phyloP scores from a whole-genome alignment of 352 stramenopile genomes.

The Phytophthora macrochlamydospora region DNA sequence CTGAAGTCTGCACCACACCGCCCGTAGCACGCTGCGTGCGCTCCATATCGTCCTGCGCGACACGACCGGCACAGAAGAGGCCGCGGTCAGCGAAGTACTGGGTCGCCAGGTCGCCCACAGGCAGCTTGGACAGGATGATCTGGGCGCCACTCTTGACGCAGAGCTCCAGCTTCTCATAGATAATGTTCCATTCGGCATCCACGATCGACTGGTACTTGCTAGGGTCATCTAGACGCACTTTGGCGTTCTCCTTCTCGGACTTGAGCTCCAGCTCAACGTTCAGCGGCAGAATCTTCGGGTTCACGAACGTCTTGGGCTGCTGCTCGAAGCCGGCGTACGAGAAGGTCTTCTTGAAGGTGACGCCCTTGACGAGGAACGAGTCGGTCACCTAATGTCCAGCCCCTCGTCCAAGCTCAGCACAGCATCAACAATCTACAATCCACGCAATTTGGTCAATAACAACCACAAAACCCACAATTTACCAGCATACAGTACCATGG shows the following conservation, averaged over 20 bases:
- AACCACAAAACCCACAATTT: too few species aligned
- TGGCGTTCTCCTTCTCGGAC: slow-evolving; percentile 99
- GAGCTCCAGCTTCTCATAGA: slow-evolving; percentile 98
- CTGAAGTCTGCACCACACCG: slow-evolving; percentile 93
- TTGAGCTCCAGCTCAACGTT: slow-evolving; percentile 99
- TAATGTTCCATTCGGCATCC: slow-evolving; percentile 99
- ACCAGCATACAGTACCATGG: too few species aligned
- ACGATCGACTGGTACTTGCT: slow-evolving; percentile 99
- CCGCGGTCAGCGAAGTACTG: slow-evolving; percentile 99
- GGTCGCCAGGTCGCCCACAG: slow-evolving; percentile 96
- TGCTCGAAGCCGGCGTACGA: slow-evolving; percentile 99
- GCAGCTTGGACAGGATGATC: slow-evolving; percentile 98
- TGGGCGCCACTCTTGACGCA: slow-evolving; percentile 93
- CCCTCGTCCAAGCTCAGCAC: slow-evolving; percentile 93
- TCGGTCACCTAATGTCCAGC: slow-evolving; percentile 93
- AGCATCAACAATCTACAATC: slow-evolving; percentile 92
- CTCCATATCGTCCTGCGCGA: slow-evolving; percentile 97
- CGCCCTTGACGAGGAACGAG: slow-evolving; percentile 97
- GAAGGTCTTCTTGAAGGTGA: slow-evolving; percentile 99
- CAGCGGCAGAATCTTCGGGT: slow-evolving; percentile 97
- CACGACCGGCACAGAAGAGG: slow-evolving; percentile 97
- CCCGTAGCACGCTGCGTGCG: slow-evolving; percentile 96
- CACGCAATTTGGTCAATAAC: too few species aligned
- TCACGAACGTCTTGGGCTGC: slow-evolving; percentile 98
- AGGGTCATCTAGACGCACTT: slow-evolving; percentile 97